phyloP scores from a whole-genome alignment of 2,329 filamentous ascomycete genomes.

The Exophiala sp. region DNA sequence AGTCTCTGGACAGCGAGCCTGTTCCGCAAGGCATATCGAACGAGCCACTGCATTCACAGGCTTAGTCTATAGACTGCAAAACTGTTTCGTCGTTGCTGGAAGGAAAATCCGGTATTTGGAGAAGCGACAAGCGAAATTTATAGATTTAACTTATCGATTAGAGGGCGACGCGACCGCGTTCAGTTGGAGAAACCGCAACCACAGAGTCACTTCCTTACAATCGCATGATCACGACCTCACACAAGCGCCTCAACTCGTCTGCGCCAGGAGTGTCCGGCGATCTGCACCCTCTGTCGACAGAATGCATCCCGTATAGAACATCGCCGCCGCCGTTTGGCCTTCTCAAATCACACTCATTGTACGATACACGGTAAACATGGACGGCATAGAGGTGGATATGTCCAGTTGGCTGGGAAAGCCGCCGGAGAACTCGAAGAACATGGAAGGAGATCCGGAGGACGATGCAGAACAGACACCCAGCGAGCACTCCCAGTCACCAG shows the following conservation, averaged over 20 bases:
- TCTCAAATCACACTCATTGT: neutral
- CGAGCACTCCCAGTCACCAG: neutral
- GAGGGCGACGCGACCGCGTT: neutral
- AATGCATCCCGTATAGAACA: neutral
- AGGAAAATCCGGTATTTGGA: neutral
- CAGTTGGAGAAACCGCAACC: neutral
- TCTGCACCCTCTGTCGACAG: too few relatives aligned
- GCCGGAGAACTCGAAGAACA: conserved; percentile 6
- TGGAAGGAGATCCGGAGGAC: neutral
- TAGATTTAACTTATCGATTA: neutral
- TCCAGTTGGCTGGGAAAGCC: conserved; percentile 24
- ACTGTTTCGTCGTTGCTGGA: neutral
- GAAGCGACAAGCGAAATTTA: neutral
- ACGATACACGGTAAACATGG: conserved; percentile 6
- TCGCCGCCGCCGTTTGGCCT: neutral
- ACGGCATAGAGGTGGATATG: conserved; percentile 12
- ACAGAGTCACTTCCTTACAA: too few relatives aligned
- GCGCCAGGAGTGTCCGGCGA: too few relatives aligned
- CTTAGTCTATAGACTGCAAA: neutral
- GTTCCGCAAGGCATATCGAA: conserved; percentile 18
- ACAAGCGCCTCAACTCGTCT: too few relatives aligned
- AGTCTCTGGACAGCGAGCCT: conserved; percentile 6
- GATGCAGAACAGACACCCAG: neutral
- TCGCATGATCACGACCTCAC: too few relatives aligned
- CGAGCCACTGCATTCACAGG: conserved; percentile 15